Evolutionary conservation across 495 filamentous ascomycete species (phyloP), one percentile per base, ranked within the genome.

Genomic region (Aspergillus mulundensis): DNA sequence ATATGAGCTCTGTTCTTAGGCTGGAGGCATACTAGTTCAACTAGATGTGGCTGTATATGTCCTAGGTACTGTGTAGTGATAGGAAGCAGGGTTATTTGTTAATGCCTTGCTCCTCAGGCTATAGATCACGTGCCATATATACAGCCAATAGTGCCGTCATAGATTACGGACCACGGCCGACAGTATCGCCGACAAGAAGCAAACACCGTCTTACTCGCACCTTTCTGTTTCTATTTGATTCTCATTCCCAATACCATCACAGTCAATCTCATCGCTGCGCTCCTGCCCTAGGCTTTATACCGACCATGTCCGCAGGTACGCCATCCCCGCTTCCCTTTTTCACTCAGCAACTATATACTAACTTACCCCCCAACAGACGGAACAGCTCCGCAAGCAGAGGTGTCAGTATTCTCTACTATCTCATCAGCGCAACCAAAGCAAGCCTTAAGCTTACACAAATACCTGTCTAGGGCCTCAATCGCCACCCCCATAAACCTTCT

Each of bases 401-500:
- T 65, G 68, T 71, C 42, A 69, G 66, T 62, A 53, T 18, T 43
- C 28, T 15, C 19, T 20, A 48, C 50, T 7, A 40, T 28, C 38
- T 2, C 30, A 38, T 15, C 16, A 21, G 1, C 21, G 18, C 19
- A 6, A 45, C 5, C 18, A 28, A 28, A 3, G 25, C 25, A 28
- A 28, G n/a, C 25, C 25, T 8, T 28, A 28, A 28, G 4, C 3
- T 28, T 4, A 3, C 25, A 23, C 19, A 32, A n/a, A n/a, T n/a
- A n/a, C n/a, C n/a, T n/a, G n/a, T 42, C 43, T 24, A 34, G 81
- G 52, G 77, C 81, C 66, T 74, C 81, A 18, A 75, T 95, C 63
- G 76, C 85, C 57, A 86, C 90, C 3, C 90, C 90, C 3, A 85
- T 94, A 60, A 95, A 95, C 73, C 66, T 88, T 28, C 77, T 92